These are phyloP conservation scores for Fraxinus dipetala DNA, from an alignment of 305 asterid genomes.

Conservation along the genomic window DNA sequence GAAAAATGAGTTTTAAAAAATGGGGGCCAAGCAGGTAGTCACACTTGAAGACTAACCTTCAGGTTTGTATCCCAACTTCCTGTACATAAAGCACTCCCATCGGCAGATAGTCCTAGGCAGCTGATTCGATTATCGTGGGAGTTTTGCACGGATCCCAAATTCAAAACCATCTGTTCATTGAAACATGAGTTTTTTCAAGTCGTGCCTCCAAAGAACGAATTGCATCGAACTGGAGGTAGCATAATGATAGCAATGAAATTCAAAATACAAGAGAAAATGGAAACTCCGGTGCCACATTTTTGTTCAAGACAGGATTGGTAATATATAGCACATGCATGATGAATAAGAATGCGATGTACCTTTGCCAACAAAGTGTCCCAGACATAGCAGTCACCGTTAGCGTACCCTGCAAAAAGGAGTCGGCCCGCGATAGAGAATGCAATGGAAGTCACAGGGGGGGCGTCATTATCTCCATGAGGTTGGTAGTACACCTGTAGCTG, in stretches of 20 bases:
- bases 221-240: conserved; percentile 1
- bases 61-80: conserved; percentile 95
- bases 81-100: conserved; percentile 95
- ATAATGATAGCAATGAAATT: neutral
- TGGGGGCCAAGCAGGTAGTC: neutral
- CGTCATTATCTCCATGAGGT: conserved; percentile 60
- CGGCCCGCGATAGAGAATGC: conserved; percentile 96
- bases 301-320: neutral
- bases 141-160: conserved; percentile 85
- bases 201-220: neutral
- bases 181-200: conserved; percentile 1
- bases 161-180: conserved; percentile 64
- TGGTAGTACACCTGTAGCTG: conserved; percentile 88
- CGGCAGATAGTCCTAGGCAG: conserved; percentile 91
- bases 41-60: conserved; percentile 52
- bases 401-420: conserved; percentile 86
- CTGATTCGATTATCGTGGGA: conserved; percentile 76
- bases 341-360: conserved; percentile 40
- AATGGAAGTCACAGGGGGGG: conserved; percentile 72
- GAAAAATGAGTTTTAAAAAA: neutral
- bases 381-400: conserved; percentile 80
- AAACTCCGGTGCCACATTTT: neutral
- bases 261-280: neutral
- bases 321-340: neutral
- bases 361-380: conserved; percentile 95